Conservation (phyloP, 2,329 filamentous ascomycete species). For the Trichoderma aggressivum region DNA sequence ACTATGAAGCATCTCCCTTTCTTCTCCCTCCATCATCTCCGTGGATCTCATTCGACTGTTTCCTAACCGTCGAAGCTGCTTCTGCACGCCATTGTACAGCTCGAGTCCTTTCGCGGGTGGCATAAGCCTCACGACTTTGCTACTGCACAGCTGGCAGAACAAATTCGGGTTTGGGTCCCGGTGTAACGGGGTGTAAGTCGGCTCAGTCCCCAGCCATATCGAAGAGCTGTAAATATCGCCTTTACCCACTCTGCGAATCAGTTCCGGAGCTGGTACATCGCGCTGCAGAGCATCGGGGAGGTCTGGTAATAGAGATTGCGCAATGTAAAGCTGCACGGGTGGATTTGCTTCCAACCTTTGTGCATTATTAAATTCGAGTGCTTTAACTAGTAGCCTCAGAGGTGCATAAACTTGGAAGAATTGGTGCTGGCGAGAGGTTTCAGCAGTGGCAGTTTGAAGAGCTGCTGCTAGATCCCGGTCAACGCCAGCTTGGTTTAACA, state of each 20-base stretch:
- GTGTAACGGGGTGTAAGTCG: constrained; percentile 87
- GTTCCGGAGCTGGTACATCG: constrained; percentile 65
- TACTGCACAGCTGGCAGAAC: constrained; percentile 76
- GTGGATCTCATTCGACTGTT: constrained; percentile 62
- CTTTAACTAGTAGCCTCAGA: constrained; percentile 61
- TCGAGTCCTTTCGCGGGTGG: constrained; percentile 58
- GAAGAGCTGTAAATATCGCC: constrained; percentile 86
- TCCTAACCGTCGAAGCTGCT: constrained; percentile 35
- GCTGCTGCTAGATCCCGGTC: constrained; percentile 34
- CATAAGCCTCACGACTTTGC: constrained; percentile 71
- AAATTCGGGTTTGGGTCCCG: constrained; percentile 92
- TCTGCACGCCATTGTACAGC: constrained; percentile 58
- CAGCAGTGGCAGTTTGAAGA: constrained; percentile 28
- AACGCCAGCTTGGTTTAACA: constrained; percentile 25
- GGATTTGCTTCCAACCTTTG: constrained; percentile 23
- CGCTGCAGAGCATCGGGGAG: constrained; percentile 60
- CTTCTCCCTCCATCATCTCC: constrained; percentile 87
- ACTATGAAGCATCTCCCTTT: constrained; percentile 63
- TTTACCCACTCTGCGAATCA: constrained; percentile 62
- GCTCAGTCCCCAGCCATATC: constrained; percentile 82
- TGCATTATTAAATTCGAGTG: constrained; percentile 45
- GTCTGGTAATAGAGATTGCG: constrained; percentile 70
- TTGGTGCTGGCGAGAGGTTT: constrained; percentile 24
- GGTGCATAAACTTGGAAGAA: constrained; percentile 60
- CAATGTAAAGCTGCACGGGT: constrained; percentile 68